Percentiles rank a stretch among this genome's conserved stretches.
These are phyloP conservation scores for Leccinellum albellum DNA, from an alignment of 768 basidiomycete genomes.

Conservation along the genomic window DNA sequence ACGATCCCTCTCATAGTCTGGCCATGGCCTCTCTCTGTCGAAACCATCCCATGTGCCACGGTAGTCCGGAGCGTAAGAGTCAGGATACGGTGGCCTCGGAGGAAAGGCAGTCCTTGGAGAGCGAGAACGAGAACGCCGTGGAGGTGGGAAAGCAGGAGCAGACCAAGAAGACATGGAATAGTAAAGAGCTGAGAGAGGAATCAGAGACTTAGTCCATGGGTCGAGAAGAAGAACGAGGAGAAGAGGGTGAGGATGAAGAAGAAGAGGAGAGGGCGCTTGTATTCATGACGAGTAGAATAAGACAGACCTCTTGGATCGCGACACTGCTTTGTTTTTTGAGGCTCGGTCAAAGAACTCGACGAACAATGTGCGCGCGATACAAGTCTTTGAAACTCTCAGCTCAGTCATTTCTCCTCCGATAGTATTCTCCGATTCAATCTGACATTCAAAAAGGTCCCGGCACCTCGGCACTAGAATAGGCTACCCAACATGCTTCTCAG, in stretches of 20 bases:
- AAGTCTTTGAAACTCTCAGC: constrained; percentile 23
- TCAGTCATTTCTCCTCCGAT: constrained; percentile 10
- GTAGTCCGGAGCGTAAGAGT: constrained; percentile 55
- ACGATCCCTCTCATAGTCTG: constrained; percentile 66
- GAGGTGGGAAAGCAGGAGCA: constrained; percentile 63
- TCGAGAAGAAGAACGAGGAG: constrained; percentile 44
- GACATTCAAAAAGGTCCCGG: constrained; percentile 9
- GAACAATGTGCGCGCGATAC: constrained; percentile 63
- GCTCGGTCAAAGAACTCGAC: constrained; percentile 28
- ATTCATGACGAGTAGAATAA: constrained; percentile 74
- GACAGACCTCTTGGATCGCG: constrained; percentile 84
- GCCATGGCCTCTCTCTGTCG: constrained; percentile 68
- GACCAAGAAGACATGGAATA: constrained; percentile 73
- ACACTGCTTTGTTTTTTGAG: constrained; percentile 40
- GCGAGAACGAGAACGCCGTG: constrained; percentile 80
- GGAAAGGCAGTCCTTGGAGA: constrained; percentile 59
- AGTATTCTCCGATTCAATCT: constrained; percentile 26
- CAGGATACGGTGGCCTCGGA: constrained; percentile 53
- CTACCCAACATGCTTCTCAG: constrained; percentile 46
- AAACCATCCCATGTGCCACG: constrained; percentile 67
- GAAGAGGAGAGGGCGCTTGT: constrained; percentile 58
- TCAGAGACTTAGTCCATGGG: constrained; percentile 43
- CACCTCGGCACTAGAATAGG: constrained; percentile 43
- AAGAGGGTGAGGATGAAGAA: constrained; percentile 53
- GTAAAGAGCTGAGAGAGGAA: constrained; percentile 43